Conservation (phyloP, 75 land plant genomes). For the Larix kaempferi region DNA sequence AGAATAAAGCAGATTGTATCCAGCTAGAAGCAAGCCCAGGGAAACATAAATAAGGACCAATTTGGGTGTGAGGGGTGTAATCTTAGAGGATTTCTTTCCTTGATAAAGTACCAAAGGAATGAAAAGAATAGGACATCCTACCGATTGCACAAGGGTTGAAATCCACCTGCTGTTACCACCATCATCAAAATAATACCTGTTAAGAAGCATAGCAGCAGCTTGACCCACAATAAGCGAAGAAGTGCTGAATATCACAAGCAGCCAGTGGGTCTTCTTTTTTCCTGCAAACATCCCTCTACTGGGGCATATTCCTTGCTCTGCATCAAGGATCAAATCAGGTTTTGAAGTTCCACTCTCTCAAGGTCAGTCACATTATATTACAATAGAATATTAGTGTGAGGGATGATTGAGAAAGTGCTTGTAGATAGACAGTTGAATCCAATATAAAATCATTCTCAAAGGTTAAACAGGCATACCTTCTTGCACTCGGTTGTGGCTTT, state of each 20-base stretch:
- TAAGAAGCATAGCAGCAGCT: conserved; percentile 35
- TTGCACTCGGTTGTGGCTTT: too few relatives aligned
- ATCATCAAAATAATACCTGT: conserved; percentile 40
- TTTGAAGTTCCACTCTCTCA: too few relatives aligned
- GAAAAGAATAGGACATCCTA: conserved; percentile 39
- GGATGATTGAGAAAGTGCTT: too few relatives aligned
- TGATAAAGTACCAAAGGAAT: conserved; percentile 14
- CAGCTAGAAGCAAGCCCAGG: conserved; percentile 36
- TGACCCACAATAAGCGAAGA: conserved; percentile 37
- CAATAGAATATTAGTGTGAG: too few relatives aligned
- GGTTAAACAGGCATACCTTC: too few relatives aligned
- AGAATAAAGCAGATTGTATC: conserved; percentile 37
- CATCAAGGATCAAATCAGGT: too few relatives aligned
- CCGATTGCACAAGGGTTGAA: conserved; percentile 32
- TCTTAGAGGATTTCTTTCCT: neutral
- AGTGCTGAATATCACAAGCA: conserved; percentile 28
- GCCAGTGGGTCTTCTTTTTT: conserved; percentile 18
- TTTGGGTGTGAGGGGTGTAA: conserved; percentile 3
- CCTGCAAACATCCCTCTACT: neutral
- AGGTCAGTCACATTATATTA: too few relatives aligned
- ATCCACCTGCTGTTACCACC: conserved; percentile 63
- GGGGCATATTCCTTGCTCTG: neutral
- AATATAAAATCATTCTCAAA: too few relatives aligned
- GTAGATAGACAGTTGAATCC: too few relatives aligned
- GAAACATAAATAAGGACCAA: conserved; percentile 20